These are phyloP conservation scores for Tolypocladium sp. DNA, from an alignment of 2,329 filamentous ascomycete genomes.

Conservation along the genomic window DNA sequence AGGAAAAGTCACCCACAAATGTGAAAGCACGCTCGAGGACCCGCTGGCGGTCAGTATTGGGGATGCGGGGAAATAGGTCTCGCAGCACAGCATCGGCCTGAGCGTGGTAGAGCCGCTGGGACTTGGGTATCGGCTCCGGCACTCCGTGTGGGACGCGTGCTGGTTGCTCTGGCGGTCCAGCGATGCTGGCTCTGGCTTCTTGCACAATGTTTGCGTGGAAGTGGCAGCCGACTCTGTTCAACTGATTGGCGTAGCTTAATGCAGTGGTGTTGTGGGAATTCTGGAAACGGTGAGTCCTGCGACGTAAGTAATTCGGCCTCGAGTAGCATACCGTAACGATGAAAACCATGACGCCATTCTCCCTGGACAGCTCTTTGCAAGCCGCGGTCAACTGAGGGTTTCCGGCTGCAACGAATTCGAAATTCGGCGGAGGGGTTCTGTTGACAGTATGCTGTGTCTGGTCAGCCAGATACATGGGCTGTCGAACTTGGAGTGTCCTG, in stretches of 20 bases:
- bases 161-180: conserved; percentile 13
- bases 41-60: conserved; percentile 52
- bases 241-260: conserved; percentile 38
- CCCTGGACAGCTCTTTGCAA: conserved; percentile 57
- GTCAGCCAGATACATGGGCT: conserved; percentile 12
- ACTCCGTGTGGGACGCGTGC: conserved; percentile 15
- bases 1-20: conserved; percentile 35
- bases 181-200: conserved; percentile 31
- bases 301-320: too few species aligned
- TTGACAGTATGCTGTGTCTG: conserved; percentile 40
- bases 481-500: neutral
- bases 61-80: conserved; percentile 57
- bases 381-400: conserved; percentile 49
- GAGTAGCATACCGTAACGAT: conserved; percentile 47
- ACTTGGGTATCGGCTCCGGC: conserved; percentile 48
- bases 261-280: conserved; percentile 19
- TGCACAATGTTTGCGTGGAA: conserved; percentile 51
- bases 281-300: conserved; percentile 9
- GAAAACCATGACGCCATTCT: conserved; percentile 54
- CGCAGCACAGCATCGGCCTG: conserved; percentile 54
- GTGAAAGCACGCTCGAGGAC: conserved; percentile 56
- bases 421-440: conserved; percentile 47
- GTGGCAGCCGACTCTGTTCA: conserved; percentile 53
- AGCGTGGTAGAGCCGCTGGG: conserved; percentile 49
- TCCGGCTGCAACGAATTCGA: conserved; percentile 53